Evolutionary conservation across 2,329 filamentous ascomycete species (phyloP).

Genomic region (Aspergillus neoniger): DNA sequence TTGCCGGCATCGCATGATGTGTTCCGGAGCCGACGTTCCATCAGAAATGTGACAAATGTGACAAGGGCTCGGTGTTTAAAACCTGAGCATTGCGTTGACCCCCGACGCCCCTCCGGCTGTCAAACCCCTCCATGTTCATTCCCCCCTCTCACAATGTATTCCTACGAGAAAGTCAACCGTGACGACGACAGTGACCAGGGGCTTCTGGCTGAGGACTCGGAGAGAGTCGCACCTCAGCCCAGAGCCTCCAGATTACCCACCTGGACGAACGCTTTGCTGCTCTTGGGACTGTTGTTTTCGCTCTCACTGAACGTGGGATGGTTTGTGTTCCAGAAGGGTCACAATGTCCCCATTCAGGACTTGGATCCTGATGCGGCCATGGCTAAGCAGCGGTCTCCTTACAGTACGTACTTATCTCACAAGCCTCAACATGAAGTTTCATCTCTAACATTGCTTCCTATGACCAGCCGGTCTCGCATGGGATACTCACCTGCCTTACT

Average conservation of each 20-base stretch:
- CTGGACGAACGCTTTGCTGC: background rate
- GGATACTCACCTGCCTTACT: background rate
- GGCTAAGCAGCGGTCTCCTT: background rate
- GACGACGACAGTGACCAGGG: background rate
- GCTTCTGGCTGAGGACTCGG: background rate
- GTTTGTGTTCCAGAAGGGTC: background rate
- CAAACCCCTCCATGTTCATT: background rate
- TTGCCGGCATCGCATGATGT: too few species aligned
- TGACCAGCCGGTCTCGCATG: slow-evolving; percentile 4
- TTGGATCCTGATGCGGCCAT: background rate
- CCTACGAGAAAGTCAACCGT: background rate
- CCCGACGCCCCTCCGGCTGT: too few species aligned
- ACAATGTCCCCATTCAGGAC: background rate
- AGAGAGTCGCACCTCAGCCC: background rate
- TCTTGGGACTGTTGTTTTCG: background rate
- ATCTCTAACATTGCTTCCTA: background rate
- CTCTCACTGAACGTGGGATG: background rate
- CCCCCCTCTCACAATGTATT: background rate
- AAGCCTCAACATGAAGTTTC: background rate
- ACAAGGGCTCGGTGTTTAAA: too few species aligned
- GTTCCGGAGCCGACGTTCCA: too few species aligned
- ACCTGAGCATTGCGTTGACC: too few species aligned
- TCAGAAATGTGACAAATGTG: too few species aligned
- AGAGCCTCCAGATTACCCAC: background rate
- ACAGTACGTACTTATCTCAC: background rate